These are phyloP conservation scores for Pterocarpus santalinus DNA, from an alignment of 306 rosid genomes.

Conservation along the genomic window DNA sequence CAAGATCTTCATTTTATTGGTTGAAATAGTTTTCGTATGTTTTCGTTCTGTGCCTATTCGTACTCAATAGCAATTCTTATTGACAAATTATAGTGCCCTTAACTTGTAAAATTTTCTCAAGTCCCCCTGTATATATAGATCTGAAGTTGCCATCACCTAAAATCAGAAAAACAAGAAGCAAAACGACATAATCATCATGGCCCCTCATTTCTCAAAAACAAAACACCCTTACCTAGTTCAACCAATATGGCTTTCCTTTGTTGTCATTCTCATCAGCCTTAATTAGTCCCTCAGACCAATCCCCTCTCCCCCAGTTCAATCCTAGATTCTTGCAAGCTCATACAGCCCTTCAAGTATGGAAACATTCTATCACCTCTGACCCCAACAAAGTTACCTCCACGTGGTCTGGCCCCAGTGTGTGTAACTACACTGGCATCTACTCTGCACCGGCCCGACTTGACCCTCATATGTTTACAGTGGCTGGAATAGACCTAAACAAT, in stretches of 20 bases:
- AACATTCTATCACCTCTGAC: constrained; percentile 72
- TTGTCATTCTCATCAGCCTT: constrained; percentile 41
- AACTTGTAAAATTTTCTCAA: background rate
- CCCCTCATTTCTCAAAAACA: background rate
- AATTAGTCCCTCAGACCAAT: background rate
- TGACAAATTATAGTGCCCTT: background rate
- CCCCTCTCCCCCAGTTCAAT: constrained; percentile 22
- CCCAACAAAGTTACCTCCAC: constrained; percentile 67
- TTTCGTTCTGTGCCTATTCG: no score
- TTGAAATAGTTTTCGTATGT: no score
- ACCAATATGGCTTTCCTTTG: constrained; percentile 11
- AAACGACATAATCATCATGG: background rate
- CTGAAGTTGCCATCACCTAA: constrained; percentile 7
- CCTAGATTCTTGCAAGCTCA: constrained; percentile 78
- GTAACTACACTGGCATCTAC: constrained; percentile 84
- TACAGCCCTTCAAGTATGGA: constrained; percentile 86
- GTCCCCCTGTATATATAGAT: constrained; percentile 50
- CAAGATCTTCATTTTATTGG: no score
- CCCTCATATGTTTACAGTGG: constrained; percentile 67
- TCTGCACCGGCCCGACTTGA: constrained; percentile 78
- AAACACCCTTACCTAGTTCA: background rate
- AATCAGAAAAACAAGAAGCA: background rate
- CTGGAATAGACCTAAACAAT: constrained; percentile 88
- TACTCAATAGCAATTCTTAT: no score
- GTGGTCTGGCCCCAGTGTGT: constrained; percentile 79